These are phyloP conservation scores for Cajanus cajan DNA, from an alignment of 306 rosid genomes.

Conservation along the genomic window DNA sequence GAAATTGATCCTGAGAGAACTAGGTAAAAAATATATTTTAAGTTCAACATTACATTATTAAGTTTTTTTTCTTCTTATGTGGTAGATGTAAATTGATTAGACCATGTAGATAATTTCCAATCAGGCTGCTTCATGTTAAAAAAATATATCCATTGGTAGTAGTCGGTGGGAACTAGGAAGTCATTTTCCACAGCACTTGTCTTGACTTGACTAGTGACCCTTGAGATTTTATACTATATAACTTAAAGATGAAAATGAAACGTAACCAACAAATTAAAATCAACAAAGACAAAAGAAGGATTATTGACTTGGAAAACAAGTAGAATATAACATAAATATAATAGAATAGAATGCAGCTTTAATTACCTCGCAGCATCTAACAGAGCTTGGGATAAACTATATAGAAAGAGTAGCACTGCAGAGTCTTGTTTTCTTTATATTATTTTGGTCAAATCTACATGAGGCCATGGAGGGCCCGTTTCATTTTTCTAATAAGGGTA, in stretches of 20 bases:
- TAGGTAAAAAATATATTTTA: too few species aligned
- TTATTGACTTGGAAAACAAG: background rate
- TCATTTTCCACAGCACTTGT: background rate
- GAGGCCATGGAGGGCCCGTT: background rate
- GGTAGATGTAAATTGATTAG: background rate
- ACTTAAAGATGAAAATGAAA: background rate
- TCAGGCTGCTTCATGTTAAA: background rate
- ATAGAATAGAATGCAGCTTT: background rate
- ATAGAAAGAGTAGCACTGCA: background rate
- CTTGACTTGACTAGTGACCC: slow-evolving; percentile 1
- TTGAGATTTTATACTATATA: background rate
- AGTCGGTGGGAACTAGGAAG: background rate
- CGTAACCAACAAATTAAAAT: background rate
- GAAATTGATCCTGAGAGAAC: too few species aligned
- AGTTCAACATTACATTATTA: background rate
- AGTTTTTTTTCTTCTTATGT: background rate
- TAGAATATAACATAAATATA: background rate
- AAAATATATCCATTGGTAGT: background rate
- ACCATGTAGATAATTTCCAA: background rate
- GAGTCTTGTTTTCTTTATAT: background rate
- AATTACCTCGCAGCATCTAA: background rate
- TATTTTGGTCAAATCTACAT: background rate
- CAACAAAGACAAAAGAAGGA: background rate
- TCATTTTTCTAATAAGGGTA: background rate
- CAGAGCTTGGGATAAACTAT: background rate